Percentiles rank a stretch among this genome's conserved stretches.
Conservation (phyloP, 441 rosid genomes). For the Erodium trifolium region DNA sequence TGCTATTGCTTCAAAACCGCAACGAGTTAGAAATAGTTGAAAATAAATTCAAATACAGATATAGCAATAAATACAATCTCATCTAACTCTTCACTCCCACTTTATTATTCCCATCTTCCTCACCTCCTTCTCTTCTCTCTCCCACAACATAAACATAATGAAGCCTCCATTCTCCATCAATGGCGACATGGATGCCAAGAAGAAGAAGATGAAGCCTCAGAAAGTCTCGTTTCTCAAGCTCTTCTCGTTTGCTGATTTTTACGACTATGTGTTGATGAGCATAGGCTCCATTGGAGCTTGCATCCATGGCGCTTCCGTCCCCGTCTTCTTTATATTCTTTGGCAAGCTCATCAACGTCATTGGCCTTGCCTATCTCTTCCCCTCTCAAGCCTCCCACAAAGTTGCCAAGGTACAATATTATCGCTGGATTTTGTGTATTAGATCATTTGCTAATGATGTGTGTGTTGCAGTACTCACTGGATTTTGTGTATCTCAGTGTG, state of each 20-base stretch:
- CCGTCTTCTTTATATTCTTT: slow-evolving; percentile 5
- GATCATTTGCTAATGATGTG: slow-evolving; percentile 2
- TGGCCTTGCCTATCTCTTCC: slow-evolving; percentile 9
- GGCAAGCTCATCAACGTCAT: slow-evolving; percentile 2
- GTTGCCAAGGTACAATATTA: neutral
- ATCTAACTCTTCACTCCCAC: slow-evolving; percentile 4
- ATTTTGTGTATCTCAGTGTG: slow-evolving; percentile 80
- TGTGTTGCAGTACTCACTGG: slow-evolving; percentile 76
- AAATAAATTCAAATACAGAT: neutral
- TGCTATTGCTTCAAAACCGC: neutral
- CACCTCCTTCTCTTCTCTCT: neutral
- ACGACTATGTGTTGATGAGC: neutral
- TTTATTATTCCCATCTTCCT: neutral
- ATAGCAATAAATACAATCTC: slow-evolving; percentile 1
- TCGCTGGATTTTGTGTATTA: slow-evolving; percentile 89
- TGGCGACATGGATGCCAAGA: neutral
- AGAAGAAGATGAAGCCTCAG: slow-evolving; percentile 5
- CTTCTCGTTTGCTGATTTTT: neutral
- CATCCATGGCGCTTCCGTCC: slow-evolving; percentile 5
- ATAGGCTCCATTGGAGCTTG: slow-evolving; percentile 6
- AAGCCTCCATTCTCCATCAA: neutral
- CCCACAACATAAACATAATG: neutral
- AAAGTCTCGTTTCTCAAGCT: neutral
- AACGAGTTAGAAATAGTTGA: neutral
- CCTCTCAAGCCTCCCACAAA: neutral